Evolutionary conservation across 768 basidiomycete genomes (phyloP).

Genomic region (Imleria badia): DNA sequence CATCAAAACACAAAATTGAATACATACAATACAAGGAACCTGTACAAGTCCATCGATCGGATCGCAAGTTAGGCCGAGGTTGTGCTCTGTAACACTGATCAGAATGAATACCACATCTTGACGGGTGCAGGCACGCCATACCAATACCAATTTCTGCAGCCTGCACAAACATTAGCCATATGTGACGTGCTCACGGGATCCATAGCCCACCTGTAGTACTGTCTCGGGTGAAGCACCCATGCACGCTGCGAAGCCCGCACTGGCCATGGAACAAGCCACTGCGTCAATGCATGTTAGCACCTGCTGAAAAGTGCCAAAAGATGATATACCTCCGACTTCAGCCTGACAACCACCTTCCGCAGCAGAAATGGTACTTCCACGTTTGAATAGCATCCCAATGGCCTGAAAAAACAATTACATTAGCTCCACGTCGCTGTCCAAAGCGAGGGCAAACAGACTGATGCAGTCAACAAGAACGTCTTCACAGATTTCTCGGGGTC

Average conservation of each 20-base stretch:
- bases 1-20: not conserved
- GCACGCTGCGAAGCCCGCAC: conserved; percentile 90
- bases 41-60: conserved; percentile 93
- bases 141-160: conserved; percentile 93
- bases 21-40: conserved; percentile 86
- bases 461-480: conserved; percentile 88
- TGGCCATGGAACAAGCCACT: conserved; percentile 97
- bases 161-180: conserved; percentile 24
- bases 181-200: not conserved
- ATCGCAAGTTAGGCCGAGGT: conserved; percentile 89
- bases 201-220: conserved; percentile 59
- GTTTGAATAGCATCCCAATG: conserved; percentile 93
- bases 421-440: not conserved
- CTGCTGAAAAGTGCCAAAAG: not conserved
- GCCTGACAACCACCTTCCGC: conserved; percentile 96
- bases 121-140: conserved; percentile 34
- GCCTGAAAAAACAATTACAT: conserved; percentile 46
- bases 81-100: conserved; percentile 57
- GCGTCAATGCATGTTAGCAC: conserved; percentile 1
- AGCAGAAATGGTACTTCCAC: conserved; percentile 95
- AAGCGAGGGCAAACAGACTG: conserved; percentile 46
- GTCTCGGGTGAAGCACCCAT: conserved; percentile 90
- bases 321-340: conserved; percentile 78
- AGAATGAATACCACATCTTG: not conserved
- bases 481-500: conserved; percentile 84